A percentile compares a stretch with the other conserved stretches of the same genome.
Conservation (phyloP, 2,329 filamentous ascomycete species). For the Neoscytalidium dimidiatum region DNA sequence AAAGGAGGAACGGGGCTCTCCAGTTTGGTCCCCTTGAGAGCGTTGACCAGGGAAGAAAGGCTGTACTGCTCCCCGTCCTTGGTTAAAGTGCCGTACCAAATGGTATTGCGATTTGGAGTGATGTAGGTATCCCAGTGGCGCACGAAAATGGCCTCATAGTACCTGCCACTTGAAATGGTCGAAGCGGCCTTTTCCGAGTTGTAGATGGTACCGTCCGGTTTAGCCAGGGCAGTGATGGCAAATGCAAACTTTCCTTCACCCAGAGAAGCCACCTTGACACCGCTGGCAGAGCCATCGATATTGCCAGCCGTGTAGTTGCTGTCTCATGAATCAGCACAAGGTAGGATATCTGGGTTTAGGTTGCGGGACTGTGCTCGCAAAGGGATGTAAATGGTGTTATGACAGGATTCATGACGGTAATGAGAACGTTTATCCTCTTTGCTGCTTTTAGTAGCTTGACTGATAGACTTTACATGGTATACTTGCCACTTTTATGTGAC, state of each 20-base stretch:
- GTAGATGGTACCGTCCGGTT: slow-evolving; percentile 68
- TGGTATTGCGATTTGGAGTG: slow-evolving; percentile 66
- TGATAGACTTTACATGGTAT: too few relatives aligned
- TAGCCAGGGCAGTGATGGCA: slow-evolving; percentile 62
- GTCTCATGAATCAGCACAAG: not conserved
- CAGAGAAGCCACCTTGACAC: slow-evolving; percentile 49
- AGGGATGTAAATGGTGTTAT: too few relatives aligned
- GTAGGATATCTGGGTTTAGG: not conserved
- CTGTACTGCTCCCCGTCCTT: slow-evolving; percentile 30
- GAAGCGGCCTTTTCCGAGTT: slow-evolving; percentile 64
- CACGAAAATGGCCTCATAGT: slow-evolving; percentile 75
- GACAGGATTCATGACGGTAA: too few relatives aligned
- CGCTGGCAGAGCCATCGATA: slow-evolving; percentile 49
- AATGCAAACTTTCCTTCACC: slow-evolving; percentile 43
- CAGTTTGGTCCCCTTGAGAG: slow-evolving; percentile 59
- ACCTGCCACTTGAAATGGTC: slow-evolving; percentile 63
- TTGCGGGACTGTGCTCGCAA: not conserved
- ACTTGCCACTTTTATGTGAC: too few relatives aligned
- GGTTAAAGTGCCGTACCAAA: slow-evolving; percentile 69
- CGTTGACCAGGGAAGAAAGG: slow-evolving; percentile 59
- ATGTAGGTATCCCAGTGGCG: slow-evolving; percentile 83
- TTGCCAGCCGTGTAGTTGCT: slow-evolving; percentile 44
- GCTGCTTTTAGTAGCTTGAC: too few relatives aligned
- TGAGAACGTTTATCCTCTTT: too few relatives aligned
- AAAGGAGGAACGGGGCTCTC: slow-evolving; percentile 75